Evolutionary conservation across 2,329 filamentous ascomycete genomes (phyloP).

Genomic region (Apiospora arundinis): DNA sequence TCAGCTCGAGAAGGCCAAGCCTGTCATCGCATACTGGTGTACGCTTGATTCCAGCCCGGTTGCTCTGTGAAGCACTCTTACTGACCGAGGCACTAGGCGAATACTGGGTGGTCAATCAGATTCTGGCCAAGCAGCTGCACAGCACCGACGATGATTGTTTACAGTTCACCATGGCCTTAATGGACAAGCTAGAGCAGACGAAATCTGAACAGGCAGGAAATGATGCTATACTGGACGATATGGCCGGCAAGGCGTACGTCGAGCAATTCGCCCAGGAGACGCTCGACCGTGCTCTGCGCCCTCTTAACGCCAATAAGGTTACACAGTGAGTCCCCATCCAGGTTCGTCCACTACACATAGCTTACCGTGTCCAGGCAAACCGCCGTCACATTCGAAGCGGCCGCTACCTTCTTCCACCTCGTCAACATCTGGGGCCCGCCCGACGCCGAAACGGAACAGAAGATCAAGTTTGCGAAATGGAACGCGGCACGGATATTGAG

Average conservation of each 20-base stretch:
- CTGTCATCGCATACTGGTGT: slow-evolving; percentile 96
- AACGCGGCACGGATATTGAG: slow-evolving; percentile 90
- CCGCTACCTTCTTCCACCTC: slow-evolving; percentile 89
- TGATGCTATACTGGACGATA: slow-evolving; percentile 84
- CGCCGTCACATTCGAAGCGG: slow-evolving; percentile 90
- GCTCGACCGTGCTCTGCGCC: slow-evolving; percentile 82
- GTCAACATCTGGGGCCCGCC: slow-evolving; percentile 81
- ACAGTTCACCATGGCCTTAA: slow-evolving; percentile 79
- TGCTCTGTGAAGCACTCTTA: slow-evolving; percentile 26
- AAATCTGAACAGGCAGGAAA: slow-evolving; percentile 78
- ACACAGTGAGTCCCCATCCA: slow-evolving; percentile 63
- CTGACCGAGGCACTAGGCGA: slow-evolving; percentile 63
- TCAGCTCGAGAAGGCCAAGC: slow-evolving; percentile 84
- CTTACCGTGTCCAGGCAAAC: slow-evolving; percentile 70
- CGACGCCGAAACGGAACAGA: slow-evolving; percentile 78
- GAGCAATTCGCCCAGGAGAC: slow-evolving; percentile 93
- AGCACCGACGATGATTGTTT: slow-evolving; percentile 78
- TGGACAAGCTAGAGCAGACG: slow-evolving; percentile 89
- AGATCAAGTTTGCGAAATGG: slow-evolving; percentile 97
- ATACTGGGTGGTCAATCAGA: slow-evolving; percentile 92
- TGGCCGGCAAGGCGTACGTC: slow-evolving; percentile 87
- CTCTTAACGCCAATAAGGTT: slow-evolving; percentile 82
- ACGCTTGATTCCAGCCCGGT: slow-evolving; percentile 30
- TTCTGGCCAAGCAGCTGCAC: slow-evolving; percentile 82
- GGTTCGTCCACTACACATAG: not conserved